Percentiles rank a stretch among this genome's conserved stretches.
phyloP scores from a whole-genome alignment of 306 rosid genomes.

The Pachyrhizus erosus region DNA sequence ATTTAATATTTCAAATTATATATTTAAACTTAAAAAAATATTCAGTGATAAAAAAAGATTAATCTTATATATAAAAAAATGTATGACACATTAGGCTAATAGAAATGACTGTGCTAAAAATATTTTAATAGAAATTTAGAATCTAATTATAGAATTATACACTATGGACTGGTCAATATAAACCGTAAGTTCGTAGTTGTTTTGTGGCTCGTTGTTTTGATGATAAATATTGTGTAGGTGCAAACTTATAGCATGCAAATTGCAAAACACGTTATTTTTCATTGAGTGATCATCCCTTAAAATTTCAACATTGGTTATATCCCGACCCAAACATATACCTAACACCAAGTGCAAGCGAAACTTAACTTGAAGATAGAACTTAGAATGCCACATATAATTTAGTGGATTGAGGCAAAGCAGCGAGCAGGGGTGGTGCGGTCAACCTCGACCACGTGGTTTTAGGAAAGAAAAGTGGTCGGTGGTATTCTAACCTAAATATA shows the following conservation, averaged over 20 bases:
- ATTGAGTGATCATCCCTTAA: neutral
- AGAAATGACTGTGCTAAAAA: too few species aligned
- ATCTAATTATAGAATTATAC: neutral
- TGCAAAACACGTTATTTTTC: slow-evolving; percentile 10
- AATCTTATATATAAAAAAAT: neutral
- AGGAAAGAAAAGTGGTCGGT: slow-evolving; percentile 16
- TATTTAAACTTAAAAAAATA: neutral
- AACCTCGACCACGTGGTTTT: neutral
- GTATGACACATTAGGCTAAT: neutral
- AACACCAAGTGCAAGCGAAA: neutral
- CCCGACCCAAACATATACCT: neutral
- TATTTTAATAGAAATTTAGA: neutral
- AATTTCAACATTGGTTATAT: neutral
- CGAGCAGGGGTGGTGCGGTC: slow-evolving; percentile 28
- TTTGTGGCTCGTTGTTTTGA: neutral
- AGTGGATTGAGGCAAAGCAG: neutral
- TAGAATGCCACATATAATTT: neutral
- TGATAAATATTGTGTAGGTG: neutral
- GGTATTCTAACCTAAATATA: neutral
- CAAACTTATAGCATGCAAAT: neutral
- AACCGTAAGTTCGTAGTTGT: neutral
- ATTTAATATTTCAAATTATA: neutral
- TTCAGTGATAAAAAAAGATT: too few species aligned
- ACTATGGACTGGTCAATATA: neutral
- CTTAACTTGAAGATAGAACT: neutral